Base-by-base conservation (phyloP, 768 basidiomycete species). In the Trametopsis cervina region DNA sequence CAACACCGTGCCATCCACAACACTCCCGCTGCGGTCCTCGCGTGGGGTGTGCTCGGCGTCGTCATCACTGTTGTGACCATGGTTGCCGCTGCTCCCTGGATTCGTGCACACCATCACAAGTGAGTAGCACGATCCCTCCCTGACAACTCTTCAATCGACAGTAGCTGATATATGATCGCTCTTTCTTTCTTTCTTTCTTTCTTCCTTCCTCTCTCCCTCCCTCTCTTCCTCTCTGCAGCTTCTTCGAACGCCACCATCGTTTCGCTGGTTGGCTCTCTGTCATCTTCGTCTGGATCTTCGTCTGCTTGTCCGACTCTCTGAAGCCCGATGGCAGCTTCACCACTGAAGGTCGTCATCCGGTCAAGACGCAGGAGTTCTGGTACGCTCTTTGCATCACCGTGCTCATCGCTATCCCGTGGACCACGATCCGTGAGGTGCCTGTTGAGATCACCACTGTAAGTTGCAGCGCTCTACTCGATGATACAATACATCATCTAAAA, bases 91-190 rank as follows among this genome's bases (percentile, higher is more conserved):
- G 74, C 87, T 60, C 87, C 86, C 21, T 87, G 85, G 83, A 77
- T 89, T 41, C 74, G 87, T 53, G 87, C 87, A 53, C 78, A 77
- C 15, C 83, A 87, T 54, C 86, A 89, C 70, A 88, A 88, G 85
- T 86, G 60, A 57, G 78, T 63, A 18, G 22, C 38, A n/a, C 10
- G 12, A 20, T 13, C 5, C 29, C 7, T 7, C 40, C 17, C 26
- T 18, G 21, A 25, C 23, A 9, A 15, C 13, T 48, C 36, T n/a
- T n/a, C n/a, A n/a, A n/a, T n/a, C n/a, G n/a, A n/a, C n/a, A n/a
- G n/a, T n/a, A n/a, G n/a, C n/a, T n/a, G n/a, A n/a, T n/a, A n/a
- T n/a, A n/a, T n/a, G n/a, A n/a, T n/a, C n/a, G n/a, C n/a, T n/a
- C n/a, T n/a, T n/a, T n/a, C n/a, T n/a, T n/a, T n/a, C n/a, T n/a